A percentile compares a stretch with the other conserved stretches of the same genome.
Evolutionary conservation across 2,329 filamentous ascomycete genomes (phyloP).

Genomic region (Nemania abortiva): DNA sequence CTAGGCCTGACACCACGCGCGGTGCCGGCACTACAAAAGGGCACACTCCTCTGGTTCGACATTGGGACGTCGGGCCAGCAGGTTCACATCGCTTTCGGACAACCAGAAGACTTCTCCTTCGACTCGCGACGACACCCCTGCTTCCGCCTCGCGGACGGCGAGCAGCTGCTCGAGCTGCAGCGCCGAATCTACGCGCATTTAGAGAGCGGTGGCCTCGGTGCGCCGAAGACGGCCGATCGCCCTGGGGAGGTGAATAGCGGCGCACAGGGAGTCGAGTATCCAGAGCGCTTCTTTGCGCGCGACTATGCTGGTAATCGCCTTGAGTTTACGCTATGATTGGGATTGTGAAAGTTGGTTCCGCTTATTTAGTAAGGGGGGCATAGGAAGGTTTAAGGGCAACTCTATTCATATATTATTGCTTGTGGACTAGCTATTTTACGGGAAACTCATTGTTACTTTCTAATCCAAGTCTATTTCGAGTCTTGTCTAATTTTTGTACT

Average conservation of each 20-base stretch:
- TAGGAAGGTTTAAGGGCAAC: not conserved
- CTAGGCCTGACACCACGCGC: constrained; percentile 65
- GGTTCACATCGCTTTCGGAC: constrained; percentile 65
- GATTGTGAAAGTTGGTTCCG: no score
- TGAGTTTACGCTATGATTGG: constrained; percentile 62
- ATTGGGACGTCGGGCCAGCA: constrained; percentile 66
- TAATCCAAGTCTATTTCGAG: no score
- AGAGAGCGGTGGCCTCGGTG: constrained; percentile 59
- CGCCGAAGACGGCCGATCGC: constrained; percentile 66
- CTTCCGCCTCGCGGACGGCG: constrained; percentile 63
- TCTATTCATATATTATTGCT: no score
- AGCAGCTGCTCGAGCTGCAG: constrained; percentile 62
- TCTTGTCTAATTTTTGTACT: no score
- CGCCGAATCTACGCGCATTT: constrained; percentile 65
- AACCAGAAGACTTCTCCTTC: constrained; percentile 49
- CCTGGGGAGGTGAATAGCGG: constrained; percentile 61
- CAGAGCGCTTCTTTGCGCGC: constrained; percentile 71
- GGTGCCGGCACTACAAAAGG: constrained; percentile 65
- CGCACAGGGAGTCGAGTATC: constrained; percentile 68
- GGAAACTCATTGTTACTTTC: no score
- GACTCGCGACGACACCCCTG: constrained; percentile 67
- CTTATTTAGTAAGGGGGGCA: no score
- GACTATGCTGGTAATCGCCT: constrained; percentile 67
- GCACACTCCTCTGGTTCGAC: constrained; percentile 70
- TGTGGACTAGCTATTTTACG: no score